Percentiles rank a stretch among this genome's conserved stretches.
phyloP scores from a whole-genome alignment of 2,329 filamentous ascomycete genomes.

The Pestalotiopsis fici region DNA sequence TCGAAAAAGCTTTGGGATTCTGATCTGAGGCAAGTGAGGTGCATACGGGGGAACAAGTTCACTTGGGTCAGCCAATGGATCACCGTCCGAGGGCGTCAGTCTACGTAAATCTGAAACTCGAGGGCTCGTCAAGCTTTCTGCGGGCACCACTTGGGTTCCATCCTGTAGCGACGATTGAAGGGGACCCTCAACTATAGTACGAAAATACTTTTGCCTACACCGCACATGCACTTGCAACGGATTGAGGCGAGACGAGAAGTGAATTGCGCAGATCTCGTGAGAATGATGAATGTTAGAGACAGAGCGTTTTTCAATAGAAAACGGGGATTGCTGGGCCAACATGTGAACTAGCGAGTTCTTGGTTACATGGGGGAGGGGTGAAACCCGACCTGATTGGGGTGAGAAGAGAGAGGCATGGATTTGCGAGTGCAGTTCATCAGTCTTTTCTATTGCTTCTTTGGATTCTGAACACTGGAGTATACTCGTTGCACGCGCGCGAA shows the following conservation, averaged over 20 bases:
- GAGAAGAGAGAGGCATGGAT: neutral
- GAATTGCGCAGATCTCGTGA: neutral
- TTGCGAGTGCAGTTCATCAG: neutral
- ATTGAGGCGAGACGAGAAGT: neutral
- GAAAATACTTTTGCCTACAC: neutral
- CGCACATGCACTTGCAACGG: too few species aligned
- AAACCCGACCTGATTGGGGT: neutral
- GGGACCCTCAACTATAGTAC: neutral
- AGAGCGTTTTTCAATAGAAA: neutral
- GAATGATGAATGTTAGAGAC: neutral
- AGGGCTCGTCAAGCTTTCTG: neutral
- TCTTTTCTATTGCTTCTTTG: neutral
- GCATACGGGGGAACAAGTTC: neutral
- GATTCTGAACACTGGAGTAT: neutral
- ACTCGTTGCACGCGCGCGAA: neutral
- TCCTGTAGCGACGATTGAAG: neutral
- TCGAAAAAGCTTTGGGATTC: neutral
- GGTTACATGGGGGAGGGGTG: neutral
- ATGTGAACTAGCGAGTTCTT: neutral
- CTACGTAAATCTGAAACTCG: conserved; percentile 6
- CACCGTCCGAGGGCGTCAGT: neutral
- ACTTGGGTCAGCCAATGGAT: neutral
- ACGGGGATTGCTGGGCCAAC: neutral
- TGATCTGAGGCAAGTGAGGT: neutral
- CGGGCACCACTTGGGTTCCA: conserved; percentile 3